Evolutionary conservation across 2,329 filamentous ascomycete genomes (phyloP), one percentile per base, ranked within the genome.

Genomic region (Aspergillus sergii): DNA sequence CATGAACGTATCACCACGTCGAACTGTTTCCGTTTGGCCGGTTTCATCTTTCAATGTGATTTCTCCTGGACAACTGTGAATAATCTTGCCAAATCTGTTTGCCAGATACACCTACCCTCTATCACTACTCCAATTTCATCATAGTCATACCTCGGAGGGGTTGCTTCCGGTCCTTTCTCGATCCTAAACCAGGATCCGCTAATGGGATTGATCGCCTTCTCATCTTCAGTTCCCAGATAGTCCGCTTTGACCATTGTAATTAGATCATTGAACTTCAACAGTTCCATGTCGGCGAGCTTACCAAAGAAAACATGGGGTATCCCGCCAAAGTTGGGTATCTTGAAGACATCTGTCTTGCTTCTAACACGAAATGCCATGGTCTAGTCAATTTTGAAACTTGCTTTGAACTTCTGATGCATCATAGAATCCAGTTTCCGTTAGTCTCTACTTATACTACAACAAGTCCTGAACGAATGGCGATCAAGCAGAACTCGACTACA

Each of bases 41-140:
- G 32, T 60, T 14, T 50, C 57, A 34, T 65, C 65, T 9, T 55
- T 34, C 1, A 61, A 41, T 10, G 26, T 60, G 1, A 63, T 61
- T 41, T 64, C 65, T 7, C 56, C 58, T 63, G 39, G 21, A 12
- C 11, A 10, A 6, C 23, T 8, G 16, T 23, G 12, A 48, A n/a
- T 21, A 48, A 26, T 23, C 9, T 6, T 5, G 21, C 12, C 5
- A 11, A 32, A 1, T 32, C 2, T 32, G 3, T 32, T 12, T 32
- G 10, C 32, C 10, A 11, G 10, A 11, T 1, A 32, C 1, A 32
- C 3, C 32, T 32, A 68, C 65, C 66, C 46, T 68, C 61, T 51
- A 66, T 50, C 39, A 70, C 58, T 39, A 66, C n/a, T 14, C 69
- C 57, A 57, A 68, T 50, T 32, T 68, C 65, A 36, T 68, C 65